Conservation (phyloP, 192 early-diverging fungal genomes). For the Funneliformis geosporum region DNA sequence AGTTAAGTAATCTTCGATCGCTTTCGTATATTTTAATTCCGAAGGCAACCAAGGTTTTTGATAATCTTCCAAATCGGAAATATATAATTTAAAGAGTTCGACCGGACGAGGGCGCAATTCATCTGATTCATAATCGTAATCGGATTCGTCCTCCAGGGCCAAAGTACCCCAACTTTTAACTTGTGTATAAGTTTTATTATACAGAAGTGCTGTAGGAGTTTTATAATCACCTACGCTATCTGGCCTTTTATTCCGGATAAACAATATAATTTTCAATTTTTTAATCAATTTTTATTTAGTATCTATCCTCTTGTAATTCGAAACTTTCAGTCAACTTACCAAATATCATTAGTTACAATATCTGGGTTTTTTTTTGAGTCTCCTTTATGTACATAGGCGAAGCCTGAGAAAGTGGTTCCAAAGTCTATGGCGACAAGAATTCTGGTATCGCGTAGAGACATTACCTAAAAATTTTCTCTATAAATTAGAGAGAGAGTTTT, state of each 20-base stretch:
- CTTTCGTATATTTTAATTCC: not conserved
- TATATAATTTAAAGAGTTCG: conserved; percentile 30
- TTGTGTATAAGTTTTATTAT: not conserved
- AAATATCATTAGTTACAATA: not conserved
- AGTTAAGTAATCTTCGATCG: conserved; percentile 19
- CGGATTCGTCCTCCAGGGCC: conserved; percentile 12
- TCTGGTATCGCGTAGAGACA: not conserved
- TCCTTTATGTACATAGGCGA: conserved; percentile 1
- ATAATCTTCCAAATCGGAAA: not conserved
- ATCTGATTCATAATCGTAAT: not conserved
- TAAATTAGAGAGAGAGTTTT: not conserved
- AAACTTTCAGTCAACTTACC: not conserved
- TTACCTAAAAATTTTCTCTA: not conserved
- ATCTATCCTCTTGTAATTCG: not conserved
- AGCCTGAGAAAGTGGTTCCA: conserved; percentile 14
- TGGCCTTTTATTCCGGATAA: not conserved
- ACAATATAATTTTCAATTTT: not conserved
- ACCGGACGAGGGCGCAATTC: not conserved
- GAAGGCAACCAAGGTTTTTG: conserved; percentile 21
- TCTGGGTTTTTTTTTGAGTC: not conserved
- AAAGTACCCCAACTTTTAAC: conserved; percentile 11
- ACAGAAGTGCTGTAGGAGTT: conserved; percentile 22
- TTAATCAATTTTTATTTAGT: not conserved
- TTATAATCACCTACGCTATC: not conserved
- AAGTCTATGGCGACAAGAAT: conserved; percentile 11